These are phyloP conservation scores for Ganoderma leucocontextum DNA, from an alignment of 1,284 basidiomycete species.

Conservation along the genomic window DNA sequence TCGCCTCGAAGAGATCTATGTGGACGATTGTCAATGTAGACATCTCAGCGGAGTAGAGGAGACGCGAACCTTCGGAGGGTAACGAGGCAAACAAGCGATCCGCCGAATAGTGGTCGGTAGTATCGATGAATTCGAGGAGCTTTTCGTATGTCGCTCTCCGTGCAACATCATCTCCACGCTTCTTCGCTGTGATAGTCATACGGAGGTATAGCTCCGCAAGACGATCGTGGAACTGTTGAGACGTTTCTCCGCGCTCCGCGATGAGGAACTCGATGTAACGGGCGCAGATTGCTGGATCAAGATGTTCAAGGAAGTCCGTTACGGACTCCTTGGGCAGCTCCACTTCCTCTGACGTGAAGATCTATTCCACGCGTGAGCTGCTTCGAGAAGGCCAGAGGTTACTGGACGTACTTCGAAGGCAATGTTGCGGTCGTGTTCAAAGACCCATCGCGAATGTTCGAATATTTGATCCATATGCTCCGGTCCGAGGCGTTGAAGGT, in stretches of 20 bases:
- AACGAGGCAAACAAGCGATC: conserved; percentile 84
- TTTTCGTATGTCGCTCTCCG: conserved; percentile 66
- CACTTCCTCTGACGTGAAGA: conserved; percentile 95
- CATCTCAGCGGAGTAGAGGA: not conserved
- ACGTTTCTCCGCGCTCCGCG: conserved; percentile 73
- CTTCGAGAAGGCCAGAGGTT: not conserved
- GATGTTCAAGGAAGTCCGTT: conserved; percentile 78
- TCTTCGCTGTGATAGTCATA: conserved; percentile 65
- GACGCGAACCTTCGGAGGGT: conserved; percentile 71
- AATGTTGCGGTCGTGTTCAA: conserved; percentile 74
- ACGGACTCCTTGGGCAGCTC: conserved; percentile 85
- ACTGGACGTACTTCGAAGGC: conserved; percentile 71
- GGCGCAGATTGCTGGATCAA: conserved; percentile 73
- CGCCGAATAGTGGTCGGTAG: conserved; percentile 76
- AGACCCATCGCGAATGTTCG: conserved; percentile 84
- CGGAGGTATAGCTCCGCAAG: conserved; percentile 86
- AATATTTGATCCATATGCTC: conserved; percentile 85
- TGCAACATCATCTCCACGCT: conserved; percentile 62
- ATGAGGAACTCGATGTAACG: conserved; percentile 92
- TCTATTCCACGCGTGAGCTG: conserved; percentile 52
- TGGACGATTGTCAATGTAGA: not conserved
- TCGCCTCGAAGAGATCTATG: conserved; percentile 81
- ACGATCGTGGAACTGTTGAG: conserved; percentile 83
- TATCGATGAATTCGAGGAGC: conserved; percentile 81
- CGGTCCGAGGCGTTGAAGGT: conserved; percentile 91